Evolutionary conservation across 2,329 filamentous ascomycete genomes (phyloP).

Genomic region (Aspergillus sclerotialis): DNA sequence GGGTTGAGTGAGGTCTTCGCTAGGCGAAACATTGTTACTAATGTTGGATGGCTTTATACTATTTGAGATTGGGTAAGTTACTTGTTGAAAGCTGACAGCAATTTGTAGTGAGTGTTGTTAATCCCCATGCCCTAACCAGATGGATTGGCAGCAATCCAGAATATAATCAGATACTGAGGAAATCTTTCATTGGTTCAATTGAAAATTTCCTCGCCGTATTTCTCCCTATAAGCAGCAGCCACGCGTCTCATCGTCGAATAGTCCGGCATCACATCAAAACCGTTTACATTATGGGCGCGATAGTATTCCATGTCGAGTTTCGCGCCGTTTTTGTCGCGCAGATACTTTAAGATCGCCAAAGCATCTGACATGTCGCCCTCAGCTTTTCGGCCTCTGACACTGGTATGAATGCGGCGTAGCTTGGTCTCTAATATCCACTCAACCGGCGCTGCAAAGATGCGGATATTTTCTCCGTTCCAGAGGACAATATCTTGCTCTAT

Average conservation of each 20-base stretch:
- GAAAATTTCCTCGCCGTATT: constrained; percentile 14
- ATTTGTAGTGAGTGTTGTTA: background rate
- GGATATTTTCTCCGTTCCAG: constrained; percentile 20
- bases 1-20: constrained; percentile 13
- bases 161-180: constrained; percentile 8
- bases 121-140: background rate
- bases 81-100: background rate
- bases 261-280: constrained; percentile 22
- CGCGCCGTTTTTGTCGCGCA: constrained; percentile 14
- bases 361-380: constrained; percentile 23
- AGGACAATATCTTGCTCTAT: constrained; percentile 25
- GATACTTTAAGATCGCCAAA: constrained; percentile 21
- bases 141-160: constrained; percentile 1
- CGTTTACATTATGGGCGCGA: constrained; percentile 20
- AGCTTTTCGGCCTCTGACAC: constrained; percentile 13
- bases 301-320: constrained; percentile 19
- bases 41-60: constrained; percentile 17
- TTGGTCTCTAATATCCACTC: constrained; percentile 32
- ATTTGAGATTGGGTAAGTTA: constrained; percentile 9
- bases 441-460: constrained; percentile 25
- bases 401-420: constrained; percentile 21
- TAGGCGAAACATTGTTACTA: constrained; percentile 16
- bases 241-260: constrained; percentile 21
- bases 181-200: background rate
- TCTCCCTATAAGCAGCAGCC: constrained; percentile 19